Conservation (phyloP, 805 yeast species). For the Ogataea siamensis region DNA sequence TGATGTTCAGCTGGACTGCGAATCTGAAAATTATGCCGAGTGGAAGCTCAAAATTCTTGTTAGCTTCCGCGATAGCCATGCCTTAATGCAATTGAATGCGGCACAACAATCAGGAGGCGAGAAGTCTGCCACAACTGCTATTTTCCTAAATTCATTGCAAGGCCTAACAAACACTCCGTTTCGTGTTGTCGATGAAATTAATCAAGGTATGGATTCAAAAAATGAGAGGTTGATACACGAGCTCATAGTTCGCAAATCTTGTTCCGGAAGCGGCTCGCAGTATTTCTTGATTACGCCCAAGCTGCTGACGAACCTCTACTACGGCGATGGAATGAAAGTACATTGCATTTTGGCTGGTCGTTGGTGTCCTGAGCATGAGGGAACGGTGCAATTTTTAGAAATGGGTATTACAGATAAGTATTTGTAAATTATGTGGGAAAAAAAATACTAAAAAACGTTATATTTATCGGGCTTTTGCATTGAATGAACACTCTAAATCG, state of each 20-base stretch:
- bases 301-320: constrained; percentile 70
- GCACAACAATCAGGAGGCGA: constrained; percentile 98
- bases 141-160: constrained; percentile 87
- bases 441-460: not conserved
- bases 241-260: constrained; percentile 81
- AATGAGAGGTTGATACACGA: constrained; percentile 87
- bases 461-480: not conserved
- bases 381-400: constrained; percentile 27
- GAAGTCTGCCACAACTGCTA: constrained; percentile 90
- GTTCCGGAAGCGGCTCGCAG: constrained; percentile 57
- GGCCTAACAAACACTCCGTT: constrained; percentile 87
- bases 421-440: constrained; percentile 6
- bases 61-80: constrained; percentile 76
- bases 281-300: constrained; percentile 94
- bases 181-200: constrained; percentile 94
- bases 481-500: constrained; percentile 14
- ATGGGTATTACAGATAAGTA: constrained; percentile 32
- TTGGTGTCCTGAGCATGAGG: constrained; percentile 27
- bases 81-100: constrained; percentile 70
- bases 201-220: constrained; percentile 97
- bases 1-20: constrained; percentile 57
- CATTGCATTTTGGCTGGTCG: constrained; percentile 74
- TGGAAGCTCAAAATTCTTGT: constrained; percentile 88
- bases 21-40: constrained; percentile 53
- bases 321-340: constrained; percentile 76